Base-by-base conservation (phyloP, 495 filamentous ascomycete species). In the Penicillium flavigenum region DNA sequence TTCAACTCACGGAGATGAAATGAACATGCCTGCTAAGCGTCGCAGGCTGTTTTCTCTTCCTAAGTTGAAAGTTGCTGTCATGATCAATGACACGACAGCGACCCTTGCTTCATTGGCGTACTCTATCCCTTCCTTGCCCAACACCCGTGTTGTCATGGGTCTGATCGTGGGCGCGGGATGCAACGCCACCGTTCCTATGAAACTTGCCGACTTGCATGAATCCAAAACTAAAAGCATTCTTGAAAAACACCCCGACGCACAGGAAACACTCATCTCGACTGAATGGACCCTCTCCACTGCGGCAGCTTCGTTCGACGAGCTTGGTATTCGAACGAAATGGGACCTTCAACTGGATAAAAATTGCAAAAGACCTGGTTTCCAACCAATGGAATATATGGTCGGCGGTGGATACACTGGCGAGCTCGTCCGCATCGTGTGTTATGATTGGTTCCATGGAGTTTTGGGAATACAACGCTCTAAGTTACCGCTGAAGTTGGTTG, bases 371-470 rank as follows among this genome's bases (percentile, higher is more conserved):
- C 88, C 88, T 0, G 89, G 88, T 0, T 92, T 91, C 62, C 88
- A 91, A 66, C 89, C 89, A 0, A 79, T 92, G 53, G 89, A 92
- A 69, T 90, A 90, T 65, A 89, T 92, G 84, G 86, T 88, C 5
- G 80, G 85, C 6, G 89, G 89, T 1, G 76, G 86, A 2, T 91
- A 91, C 63, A 72, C 91, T 14, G 88, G 88, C 48, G 88, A 91
- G 70, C 76, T 92, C 20, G 85, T 81, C 6, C 79, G 89, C 6
- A 72, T 90, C 0, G 81, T 88, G 12, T 78, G 84, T 46, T 62
- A 85, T 19, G 86, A 90, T 54, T 83, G 84, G 57, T 76, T 89
- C 26, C 71, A 72, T 7, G 64, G 60, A 16, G 63, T 69, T 4
- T 63, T 78, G 12, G 58, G 62, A 11, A 47, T 63, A 5, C 34